Evolutionary conservation across 2,329 filamentous ascomycete species (phyloP).

Genomic region (Diaporthe citri): DNA sequence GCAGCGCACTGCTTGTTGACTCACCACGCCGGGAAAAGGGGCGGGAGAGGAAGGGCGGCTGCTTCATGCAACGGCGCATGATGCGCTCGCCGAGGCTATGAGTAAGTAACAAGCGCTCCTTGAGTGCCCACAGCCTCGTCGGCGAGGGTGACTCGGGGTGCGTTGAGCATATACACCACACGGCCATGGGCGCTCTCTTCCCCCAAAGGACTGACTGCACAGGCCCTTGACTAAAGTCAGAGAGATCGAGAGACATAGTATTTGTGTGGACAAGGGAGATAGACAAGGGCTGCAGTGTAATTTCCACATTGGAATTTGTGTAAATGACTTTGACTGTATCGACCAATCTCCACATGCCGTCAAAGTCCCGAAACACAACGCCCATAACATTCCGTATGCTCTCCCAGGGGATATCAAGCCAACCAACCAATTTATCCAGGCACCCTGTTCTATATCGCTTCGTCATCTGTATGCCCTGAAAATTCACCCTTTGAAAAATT

Average conservation of each 20-base stretch:
- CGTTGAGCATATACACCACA: not conserved
- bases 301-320: not conserved
- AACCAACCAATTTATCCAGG: not conserved
- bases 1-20: not conserved
- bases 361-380: not conserved
- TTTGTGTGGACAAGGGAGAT: not conserved
- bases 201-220: not conserved
- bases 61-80: not conserved
- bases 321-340: not conserved
- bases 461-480: not conserved
- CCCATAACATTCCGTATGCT: not conserved
- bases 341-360: not conserved
- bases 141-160: not conserved
- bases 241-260: not conserved
- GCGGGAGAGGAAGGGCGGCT: not conserved
- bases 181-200: not conserved
- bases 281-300: not conserved
- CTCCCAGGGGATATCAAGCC: slow-evolving; percentile 16
- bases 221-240: not conserved
- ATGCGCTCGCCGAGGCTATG: not conserved
- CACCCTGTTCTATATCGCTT: not conserved
- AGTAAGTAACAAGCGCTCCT: not conserved
- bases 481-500: not conserved
- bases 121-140: not conserved
- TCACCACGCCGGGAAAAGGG: not conserved